Conservation (phyloP, 2,329 filamentous ascomycete species). For the Lanzia echinophila region DNA sequence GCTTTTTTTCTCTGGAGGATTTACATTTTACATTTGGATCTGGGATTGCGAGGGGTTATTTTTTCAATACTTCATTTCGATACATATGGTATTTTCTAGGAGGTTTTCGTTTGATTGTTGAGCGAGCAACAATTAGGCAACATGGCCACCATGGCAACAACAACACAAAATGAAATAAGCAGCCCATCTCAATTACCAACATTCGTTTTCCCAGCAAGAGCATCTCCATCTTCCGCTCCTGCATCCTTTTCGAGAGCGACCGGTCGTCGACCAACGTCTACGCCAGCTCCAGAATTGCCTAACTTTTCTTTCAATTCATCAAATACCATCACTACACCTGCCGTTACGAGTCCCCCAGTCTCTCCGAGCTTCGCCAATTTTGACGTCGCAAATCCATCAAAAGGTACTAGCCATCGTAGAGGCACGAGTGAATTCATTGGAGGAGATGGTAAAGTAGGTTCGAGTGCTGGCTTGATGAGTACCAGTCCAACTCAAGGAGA, state of each 20-base stretch:
- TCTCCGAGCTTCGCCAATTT: constrained; percentile 31
- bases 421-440: constrained; percentile 85
- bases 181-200: constrained; percentile 20
- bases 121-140: constrained; percentile 4
- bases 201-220: constrained; percentile 23
- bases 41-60: constrained; percentile 5
- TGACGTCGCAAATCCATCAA: constrained; percentile 33
- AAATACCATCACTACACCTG: constrained; percentile 28
- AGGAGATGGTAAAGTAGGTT: constrained; percentile 48
- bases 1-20: neutral
- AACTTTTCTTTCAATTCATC: constrained; percentile 7
- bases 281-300: constrained; percentile 1
- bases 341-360: constrained; percentile 37
- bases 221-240: constrained; percentile 15
- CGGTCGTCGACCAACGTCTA: constrained; percentile 46
- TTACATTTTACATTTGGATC: neutral
- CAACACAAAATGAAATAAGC: constrained; percentile 3
- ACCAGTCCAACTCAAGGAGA: constrained; percentile 63
- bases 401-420: constrained; percentile 59
- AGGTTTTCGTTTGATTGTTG: constrained; percentile 5
- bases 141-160: constrained; percentile 10
- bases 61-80: neutral
- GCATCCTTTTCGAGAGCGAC: constrained; percentile 37
- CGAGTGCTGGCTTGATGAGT: constrained; percentile 46
- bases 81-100: constrained; percentile 8